Evolutionary conservation across 345 rosid genomes (phyloP), one percentile per base, ranked within the genome.

Genomic region (Dipteronia sinensis): DNA sequence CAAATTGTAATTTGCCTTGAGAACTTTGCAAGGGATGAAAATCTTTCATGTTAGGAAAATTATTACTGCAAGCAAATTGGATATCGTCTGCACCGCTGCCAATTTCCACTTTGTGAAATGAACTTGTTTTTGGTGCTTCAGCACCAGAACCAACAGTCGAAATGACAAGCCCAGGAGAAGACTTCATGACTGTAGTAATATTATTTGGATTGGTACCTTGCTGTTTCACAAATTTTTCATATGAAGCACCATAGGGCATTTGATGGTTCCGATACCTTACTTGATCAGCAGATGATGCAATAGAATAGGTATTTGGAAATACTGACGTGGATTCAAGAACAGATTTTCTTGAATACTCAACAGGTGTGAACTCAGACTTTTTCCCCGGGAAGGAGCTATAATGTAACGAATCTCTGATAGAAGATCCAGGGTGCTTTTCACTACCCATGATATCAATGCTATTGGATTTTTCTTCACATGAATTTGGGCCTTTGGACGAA

Each of bases 381-480:
- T 86, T 76, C 73, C 85, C 84, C 19, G 78, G 38, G 81, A 78
- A 71, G 69, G 81, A 79, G 42, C 84, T 47, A 78, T 68, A 78
- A 76, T 79, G 80, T 38, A 70, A 44, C 34, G 53, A 44, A 58
- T 74, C 85, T 47, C 44, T 76, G 78, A 67, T 72, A 76, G 74
- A 79, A 82, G 87, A 77, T 61, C 69, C 84, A 25, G 2, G 74
- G 81, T 74, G 77, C 38, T 77, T 80, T 76, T 84, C 87, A 59
- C 58, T 74, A 46, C 74, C 77, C 67, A 77, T 64, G 38, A 77
- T 65, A 80, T 82, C 85, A 76, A 65, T 40, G 40, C 72, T 76
- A 46, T 56, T 19, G 29, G 82, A 76, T 81, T 81, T 72, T 72
- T 76, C 89, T 76, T 84, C 87, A 78, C 15, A 74, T 40, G 69